A percentile compares a stretch with the other conserved stretches of the same genome.
Evolutionary conservation across 306 rosid genomes (phyloP).

Genomic region (Ziziphus jujuba): DNA sequence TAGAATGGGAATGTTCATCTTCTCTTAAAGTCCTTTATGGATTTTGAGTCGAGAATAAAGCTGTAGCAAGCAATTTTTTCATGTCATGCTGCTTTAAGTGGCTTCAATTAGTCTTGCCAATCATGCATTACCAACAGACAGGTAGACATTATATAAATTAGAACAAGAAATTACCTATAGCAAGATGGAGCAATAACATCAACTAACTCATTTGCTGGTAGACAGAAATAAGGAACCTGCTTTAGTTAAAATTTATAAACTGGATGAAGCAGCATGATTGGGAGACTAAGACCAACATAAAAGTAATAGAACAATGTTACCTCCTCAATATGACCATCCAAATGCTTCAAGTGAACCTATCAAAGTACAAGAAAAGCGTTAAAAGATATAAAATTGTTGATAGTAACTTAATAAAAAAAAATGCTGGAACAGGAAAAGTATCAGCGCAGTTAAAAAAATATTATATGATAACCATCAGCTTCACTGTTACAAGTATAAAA

Average conservation of each 20-base stretch:
- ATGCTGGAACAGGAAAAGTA: background rate
- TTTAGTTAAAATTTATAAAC: conserved; percentile 33
- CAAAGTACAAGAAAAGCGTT: conserved; percentile 11
- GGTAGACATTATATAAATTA: background rate
- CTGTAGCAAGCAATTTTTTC: too few relatives aligned
- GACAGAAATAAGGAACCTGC: conserved; percentile 98
- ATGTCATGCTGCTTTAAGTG: too few relatives aligned
- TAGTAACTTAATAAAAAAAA: conserved; percentile 9
- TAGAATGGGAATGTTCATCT: too few relatives aligned
- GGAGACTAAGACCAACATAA: conserved; percentile 24
- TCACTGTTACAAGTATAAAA: background rate
- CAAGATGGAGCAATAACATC: conserved; percentile 99
- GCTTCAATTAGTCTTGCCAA: too few relatives aligned
- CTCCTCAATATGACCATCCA: conserved; percentile 97
- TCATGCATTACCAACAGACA: too few relatives aligned
- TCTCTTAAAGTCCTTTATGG: too few relatives aligned
- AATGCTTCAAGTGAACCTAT: conserved; percentile 91
- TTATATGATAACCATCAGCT: background rate
- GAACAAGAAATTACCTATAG: conserved; percentile 59
- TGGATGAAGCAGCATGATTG: conserved; percentile 33
- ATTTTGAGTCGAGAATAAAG: too few relatives aligned
- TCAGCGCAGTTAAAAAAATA: background rate
- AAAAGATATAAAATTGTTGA: conserved; percentile 9
- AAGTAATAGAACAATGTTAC: conserved; percentile 33
- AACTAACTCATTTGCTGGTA: conserved; percentile 95